phyloP scores from a whole-genome alignment of 2,329 filamentous ascomycete genomes.

The Parafenestella ontariensis region DNA sequence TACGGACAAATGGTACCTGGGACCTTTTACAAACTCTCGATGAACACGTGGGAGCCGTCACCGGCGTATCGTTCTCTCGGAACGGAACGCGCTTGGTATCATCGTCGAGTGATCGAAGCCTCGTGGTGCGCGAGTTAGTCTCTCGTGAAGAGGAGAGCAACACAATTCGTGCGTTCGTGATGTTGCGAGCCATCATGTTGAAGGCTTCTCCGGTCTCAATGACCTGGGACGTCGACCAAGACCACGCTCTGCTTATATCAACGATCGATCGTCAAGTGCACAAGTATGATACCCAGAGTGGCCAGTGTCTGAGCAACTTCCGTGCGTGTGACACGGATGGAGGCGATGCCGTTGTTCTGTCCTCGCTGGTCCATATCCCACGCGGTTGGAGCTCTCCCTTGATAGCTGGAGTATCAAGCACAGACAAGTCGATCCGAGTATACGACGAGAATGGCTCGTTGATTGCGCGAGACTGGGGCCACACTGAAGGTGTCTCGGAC shows the following conservation, averaged over 20 bases:
- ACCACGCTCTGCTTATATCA: constrained; percentile 63
- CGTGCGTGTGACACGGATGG: constrained; percentile 83
- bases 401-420: constrained; percentile 87
- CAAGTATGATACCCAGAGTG: constrained; percentile 68
- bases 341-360: constrained; percentile 81
- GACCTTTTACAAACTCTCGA: constrained; percentile 88
- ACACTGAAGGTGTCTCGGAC: constrained; percentile 91
- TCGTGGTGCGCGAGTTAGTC: constrained; percentile 82
- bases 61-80: constrained; percentile 75
- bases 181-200: constrained; percentile 77
- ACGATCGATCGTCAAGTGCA: constrained; percentile 68
- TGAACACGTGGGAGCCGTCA: constrained; percentile 89
- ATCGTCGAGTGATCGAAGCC: constrained; percentile 81
- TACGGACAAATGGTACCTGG: constrained; percentile 65
- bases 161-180: constrained; percentile 76
- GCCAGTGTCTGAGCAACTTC: constrained; percentile 75
- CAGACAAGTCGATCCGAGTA: constrained; percentile 91
- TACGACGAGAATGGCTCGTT: constrained; percentile 84
- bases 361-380: constrained; percentile 72
- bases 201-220: constrained; percentile 90
- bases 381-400: constrained; percentile 67
- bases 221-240: constrained; percentile 69
- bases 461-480: constrained; percentile 89
- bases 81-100: constrained; percentile 78
- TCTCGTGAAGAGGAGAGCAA: constrained; percentile 67